Percentiles rank a stretch among this genome's conserved stretches.
Conservation (phyloP, 805 yeast species). For the Clavispora phyllophila region DNA sequence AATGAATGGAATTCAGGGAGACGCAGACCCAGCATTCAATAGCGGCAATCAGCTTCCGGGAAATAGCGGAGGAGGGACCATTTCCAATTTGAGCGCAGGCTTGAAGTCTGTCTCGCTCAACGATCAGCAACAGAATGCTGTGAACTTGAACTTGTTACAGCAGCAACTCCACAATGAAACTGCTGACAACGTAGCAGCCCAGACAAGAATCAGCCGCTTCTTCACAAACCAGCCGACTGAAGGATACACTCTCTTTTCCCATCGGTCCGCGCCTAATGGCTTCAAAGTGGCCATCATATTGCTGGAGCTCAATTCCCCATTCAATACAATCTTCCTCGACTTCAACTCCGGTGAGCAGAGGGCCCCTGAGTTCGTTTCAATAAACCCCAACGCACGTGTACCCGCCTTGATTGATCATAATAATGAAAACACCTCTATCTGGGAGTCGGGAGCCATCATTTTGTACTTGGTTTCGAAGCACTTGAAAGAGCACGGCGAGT, state of each 20-base stretch:
- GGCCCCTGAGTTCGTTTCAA: constrained; percentile 88
- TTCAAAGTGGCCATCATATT: constrained; percentile 90
- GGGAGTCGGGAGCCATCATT: constrained; percentile 95
- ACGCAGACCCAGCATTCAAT: constrained; percentile 1
- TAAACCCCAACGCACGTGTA: constrained; percentile 93
- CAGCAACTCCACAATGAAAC: constrained; percentile 43
- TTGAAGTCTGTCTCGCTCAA: constrained; percentile 37
- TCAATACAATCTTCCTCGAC: constrained; percentile 79
- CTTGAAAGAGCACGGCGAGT: constrained; percentile 56
- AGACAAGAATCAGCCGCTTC: constrained; percentile 62
- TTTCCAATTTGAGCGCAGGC: constrained; percentile 44
- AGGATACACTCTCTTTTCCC: constrained; percentile 81
- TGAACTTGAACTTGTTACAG: constrained; percentile 37
- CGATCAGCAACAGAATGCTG: constrained; percentile 41
- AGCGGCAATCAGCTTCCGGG: background rate
- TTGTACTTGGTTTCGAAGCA: constrained; percentile 72
- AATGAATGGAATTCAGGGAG: constrained; percentile 4
- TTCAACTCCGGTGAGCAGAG: constrained; percentile 87
- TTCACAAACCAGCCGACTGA: constrained; percentile 71
- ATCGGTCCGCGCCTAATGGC: constrained; percentile 90
- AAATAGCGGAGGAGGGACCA: constrained; percentile 18
- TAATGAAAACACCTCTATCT: constrained; percentile 70
- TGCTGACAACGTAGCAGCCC: constrained; percentile 30
- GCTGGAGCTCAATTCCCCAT: constrained; percentile 74
- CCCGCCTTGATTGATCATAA: constrained; percentile 92